These are phyloP conservation scores for Auriscalpium vulgare DNA, from an alignment of 768 basidiomycete genomes.

Conservation along the genomic window DNA sequence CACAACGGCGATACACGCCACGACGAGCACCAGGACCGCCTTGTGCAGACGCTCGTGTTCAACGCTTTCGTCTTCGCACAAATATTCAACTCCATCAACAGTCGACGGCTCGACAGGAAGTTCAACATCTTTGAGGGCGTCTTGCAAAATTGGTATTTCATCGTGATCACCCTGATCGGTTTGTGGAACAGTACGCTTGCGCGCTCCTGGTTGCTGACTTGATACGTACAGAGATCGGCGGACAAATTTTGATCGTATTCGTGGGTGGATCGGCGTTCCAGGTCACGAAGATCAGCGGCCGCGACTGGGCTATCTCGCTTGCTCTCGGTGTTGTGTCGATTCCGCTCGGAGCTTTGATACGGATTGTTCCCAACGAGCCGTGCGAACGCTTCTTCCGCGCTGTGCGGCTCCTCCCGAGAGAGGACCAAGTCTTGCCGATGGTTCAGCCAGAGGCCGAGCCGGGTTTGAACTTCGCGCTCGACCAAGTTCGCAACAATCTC, in stretches of 20 bases:
- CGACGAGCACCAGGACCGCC: constrained; percentile 30
- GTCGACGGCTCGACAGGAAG: constrained; percentile 74
- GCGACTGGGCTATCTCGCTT: constrained; percentile 91
- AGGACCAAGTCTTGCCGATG: constrained; percentile 59
- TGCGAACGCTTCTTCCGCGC: constrained; percentile 56
- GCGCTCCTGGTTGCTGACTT: constrained; percentile 1
- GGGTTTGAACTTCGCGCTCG: constrained; percentile 74
- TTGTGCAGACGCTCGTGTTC: constrained; percentile 86
- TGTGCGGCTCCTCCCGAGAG: constrained; percentile 47
- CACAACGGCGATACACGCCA: constrained; percentile 21
- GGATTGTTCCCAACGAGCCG: constrained; percentile 72
- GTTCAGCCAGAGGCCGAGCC: constrained; percentile 47
- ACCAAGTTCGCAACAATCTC: constrained; percentile 81
- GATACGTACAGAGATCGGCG: constrained; percentile 59
- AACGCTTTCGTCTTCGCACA: constrained; percentile 98
- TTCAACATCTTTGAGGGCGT: constrained; percentile 89
- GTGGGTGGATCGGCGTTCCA: constrained; percentile 89
- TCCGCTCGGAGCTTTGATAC: constrained; percentile 78
- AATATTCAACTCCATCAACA: constrained; percentile 94
- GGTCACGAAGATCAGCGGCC: constrained; percentile 68
- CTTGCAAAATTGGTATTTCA: constrained; percentile 72
- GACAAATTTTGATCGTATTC: constrained; percentile 85
- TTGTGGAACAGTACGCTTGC: constrained; percentile 17
- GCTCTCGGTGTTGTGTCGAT: constrained; percentile 82
- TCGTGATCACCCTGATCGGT: constrained; percentile 82